Conservation (phyloP, 1,139 yeast species). For the Hemisphaericaspora xylofermentans region DNA sequence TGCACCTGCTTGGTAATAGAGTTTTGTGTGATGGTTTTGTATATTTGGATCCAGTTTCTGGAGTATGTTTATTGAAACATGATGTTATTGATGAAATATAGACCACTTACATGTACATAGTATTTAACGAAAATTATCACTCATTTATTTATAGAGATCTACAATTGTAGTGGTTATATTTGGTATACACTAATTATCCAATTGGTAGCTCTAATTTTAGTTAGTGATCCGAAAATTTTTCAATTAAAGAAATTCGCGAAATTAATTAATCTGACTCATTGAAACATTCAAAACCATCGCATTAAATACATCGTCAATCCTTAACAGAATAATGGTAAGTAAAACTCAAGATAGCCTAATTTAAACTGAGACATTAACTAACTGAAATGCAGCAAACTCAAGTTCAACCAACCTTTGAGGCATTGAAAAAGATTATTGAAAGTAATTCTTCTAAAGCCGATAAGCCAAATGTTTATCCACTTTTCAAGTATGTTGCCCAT, state of each 20-base stretch:
- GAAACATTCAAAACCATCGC: background rate
- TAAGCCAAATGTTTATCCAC: slow-evolving; percentile 69
- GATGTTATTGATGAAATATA: background rate
- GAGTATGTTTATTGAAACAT: slow-evolving; percentile 30
- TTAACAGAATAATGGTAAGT: slow-evolving; percentile 2
- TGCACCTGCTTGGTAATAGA: slow-evolving; percentile 41
- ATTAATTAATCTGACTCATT: background rate
- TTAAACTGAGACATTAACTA: background rate
- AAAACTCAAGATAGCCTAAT: too few species aligned
- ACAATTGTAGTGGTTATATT: background rate
- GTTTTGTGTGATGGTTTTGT: slow-evolving; percentile 41
- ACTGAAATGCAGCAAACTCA: slow-evolving; percentile 6
- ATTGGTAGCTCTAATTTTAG: background rate
- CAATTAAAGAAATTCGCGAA: too few species aligned
- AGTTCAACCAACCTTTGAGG: slow-evolving; percentile 63
- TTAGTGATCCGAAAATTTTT: too few species aligned
- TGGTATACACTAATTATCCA: background rate
- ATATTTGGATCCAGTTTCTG: slow-evolving; percentile 34
- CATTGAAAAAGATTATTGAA: slow-evolving; percentile 45
- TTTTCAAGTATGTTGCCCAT: slow-evolving; percentile 70
- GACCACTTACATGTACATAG: background rate
- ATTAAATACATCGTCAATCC: background rate
- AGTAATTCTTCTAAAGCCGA: slow-evolving; percentile 28
- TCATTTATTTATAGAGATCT: background rate
- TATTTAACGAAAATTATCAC: background rate